phyloP scores from a whole-genome alignment of 176 grass and related monocot species.

The Puccinellia tenuiflora region DNA sequence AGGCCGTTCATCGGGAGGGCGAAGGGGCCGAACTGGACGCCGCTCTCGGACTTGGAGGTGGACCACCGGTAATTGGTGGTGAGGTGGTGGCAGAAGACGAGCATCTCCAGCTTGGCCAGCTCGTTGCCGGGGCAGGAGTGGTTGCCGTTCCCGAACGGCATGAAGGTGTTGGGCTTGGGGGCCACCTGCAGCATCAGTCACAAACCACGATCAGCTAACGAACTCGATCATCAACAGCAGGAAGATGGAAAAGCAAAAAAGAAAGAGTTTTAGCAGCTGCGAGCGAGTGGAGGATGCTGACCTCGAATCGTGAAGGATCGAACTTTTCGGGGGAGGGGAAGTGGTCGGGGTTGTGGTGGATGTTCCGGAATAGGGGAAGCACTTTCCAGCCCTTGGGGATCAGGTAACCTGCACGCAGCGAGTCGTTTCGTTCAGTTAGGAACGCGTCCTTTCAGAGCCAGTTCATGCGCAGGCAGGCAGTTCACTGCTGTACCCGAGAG shows the following conservation, averaged over 20 bases:
- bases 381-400: conserved; percentile 99
- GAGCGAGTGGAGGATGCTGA: conserved; percentile 5
- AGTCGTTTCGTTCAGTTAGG: background rate
- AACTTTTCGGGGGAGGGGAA: conserved; percentile 86
- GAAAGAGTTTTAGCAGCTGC: no score
- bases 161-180: conserved; percentile 91
- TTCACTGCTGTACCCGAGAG: background rate
- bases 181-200: conserved; percentile 42
- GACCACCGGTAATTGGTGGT: conserved; percentile 86
- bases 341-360: conserved; percentile 89
- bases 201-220: background rate
- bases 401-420: conserved; percentile 64
- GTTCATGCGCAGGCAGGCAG: conserved; percentile 31
- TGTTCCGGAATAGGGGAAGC: conserved; percentile 93
- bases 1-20: conserved; percentile 74
- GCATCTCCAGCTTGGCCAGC: conserved; percentile 97
- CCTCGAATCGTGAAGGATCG: conserved; percentile 95
- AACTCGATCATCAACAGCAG: background rate
- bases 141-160: conserved; percentile 96
- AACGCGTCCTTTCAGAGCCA: conserved; percentile 37
- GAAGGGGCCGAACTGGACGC: conserved; percentile 88
- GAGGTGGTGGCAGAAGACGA: conserved; percentile 93
- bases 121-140: conserved; percentile 99
- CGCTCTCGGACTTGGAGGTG: conserved; percentile 67
- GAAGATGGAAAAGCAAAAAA: background rate